A percentile compares a stretch with the other conserved stretches of the same genome.
These are phyloP conservation scores for Colletotrichum kahawae DNA, from an alignment of 2,329 filamentous ascomycete species.

Conservation along the genomic window DNA sequence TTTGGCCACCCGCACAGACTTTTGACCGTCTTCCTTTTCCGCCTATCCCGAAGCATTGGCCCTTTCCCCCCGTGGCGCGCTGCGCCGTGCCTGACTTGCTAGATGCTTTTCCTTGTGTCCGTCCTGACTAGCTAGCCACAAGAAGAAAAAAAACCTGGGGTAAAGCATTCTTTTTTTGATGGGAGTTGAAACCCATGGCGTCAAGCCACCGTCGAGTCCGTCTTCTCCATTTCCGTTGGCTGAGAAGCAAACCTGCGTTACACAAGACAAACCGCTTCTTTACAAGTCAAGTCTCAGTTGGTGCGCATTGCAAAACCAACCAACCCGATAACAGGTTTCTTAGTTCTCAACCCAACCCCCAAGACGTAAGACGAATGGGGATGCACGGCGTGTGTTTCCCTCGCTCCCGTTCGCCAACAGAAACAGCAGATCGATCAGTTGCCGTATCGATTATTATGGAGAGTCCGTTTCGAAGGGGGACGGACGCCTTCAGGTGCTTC, in stretches of 20 bases:
- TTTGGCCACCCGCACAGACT: constrained; percentile 2
- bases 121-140: not conserved
- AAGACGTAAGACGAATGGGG: not conserved
- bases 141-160: not conserved
- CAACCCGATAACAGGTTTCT: not conserved
- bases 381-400: not conserved
- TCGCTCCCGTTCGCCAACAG: not conserved
- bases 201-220: not conserved
- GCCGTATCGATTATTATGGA: not conserved
- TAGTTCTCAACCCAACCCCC: not conserved
- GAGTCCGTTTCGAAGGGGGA: not conserved
- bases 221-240: not conserved
- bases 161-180: not conserved
- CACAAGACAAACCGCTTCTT: not conserved
- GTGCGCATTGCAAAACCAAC: not conserved
- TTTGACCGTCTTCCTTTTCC: not conserved
- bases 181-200: constrained; percentile 4
- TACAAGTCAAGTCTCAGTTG: not conserved
- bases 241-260: not conserved
- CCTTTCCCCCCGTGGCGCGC: not conserved
- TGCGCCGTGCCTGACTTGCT: not conserved
- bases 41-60: not conserved
- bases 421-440: not conserved
- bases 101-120: not conserved
- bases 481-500: not conserved